These are phyloP conservation scores for Phaeosphaeriaceae sp. DNA, from an alignment of 2,329 filamentous ascomycete species.

Conservation along the genomic window DNA sequence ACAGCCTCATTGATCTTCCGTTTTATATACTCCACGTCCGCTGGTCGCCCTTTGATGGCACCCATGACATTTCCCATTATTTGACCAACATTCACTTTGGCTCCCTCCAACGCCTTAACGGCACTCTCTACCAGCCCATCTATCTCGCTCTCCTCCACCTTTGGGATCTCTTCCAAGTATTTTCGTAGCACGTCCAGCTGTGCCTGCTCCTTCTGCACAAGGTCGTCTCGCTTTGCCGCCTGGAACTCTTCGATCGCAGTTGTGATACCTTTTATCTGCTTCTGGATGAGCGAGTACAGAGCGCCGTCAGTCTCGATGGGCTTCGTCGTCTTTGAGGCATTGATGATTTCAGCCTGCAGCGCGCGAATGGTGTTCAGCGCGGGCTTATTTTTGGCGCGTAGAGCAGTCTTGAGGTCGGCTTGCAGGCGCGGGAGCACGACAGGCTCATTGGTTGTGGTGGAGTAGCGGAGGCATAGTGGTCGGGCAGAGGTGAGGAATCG, in stretches of 20 bases:
- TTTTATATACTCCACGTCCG: slow-evolving; percentile 68
- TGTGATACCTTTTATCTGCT: slow-evolving; percentile 64
- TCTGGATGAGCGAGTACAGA: slow-evolving; percentile 71
- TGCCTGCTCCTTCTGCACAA: slow-evolving; percentile 72
- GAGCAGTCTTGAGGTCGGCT: slow-evolving; percentile 55
- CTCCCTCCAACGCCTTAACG: slow-evolving; percentile 59
- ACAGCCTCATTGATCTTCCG: slow-evolving; percentile 63
- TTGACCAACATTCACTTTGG: slow-evolving; percentile 62
- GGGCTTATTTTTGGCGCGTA: slow-evolving; percentile 59
- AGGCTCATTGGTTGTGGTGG: slow-evolving; percentile 19
- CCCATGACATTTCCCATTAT: slow-evolving; percentile 66
- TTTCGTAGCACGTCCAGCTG: slow-evolving; percentile 71
- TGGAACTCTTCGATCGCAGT: slow-evolving; percentile 70
- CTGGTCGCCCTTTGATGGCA: slow-evolving; percentile 67
- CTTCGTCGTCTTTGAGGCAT: slow-evolving; percentile 74
- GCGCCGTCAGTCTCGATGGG: slow-evolving; percentile 76
- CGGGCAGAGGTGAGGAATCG: slow-evolving; percentile 18
- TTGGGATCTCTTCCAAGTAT: slow-evolving; percentile 67
- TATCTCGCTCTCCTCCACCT: slow-evolving; percentile 66
- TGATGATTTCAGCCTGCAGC: slow-evolving; percentile 73
- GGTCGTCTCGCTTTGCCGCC: slow-evolving; percentile 68
- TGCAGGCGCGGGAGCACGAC: slow-evolving; percentile 53
- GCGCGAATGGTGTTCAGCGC: slow-evolving; percentile 73
- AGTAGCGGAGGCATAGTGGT: slow-evolving; percentile 29
- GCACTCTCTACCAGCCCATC: slow-evolving; percentile 59